Evolutionary conservation across 1,139 yeast genomes (phyloP).

Genomic region (Candida sanyaensis): DNA sequence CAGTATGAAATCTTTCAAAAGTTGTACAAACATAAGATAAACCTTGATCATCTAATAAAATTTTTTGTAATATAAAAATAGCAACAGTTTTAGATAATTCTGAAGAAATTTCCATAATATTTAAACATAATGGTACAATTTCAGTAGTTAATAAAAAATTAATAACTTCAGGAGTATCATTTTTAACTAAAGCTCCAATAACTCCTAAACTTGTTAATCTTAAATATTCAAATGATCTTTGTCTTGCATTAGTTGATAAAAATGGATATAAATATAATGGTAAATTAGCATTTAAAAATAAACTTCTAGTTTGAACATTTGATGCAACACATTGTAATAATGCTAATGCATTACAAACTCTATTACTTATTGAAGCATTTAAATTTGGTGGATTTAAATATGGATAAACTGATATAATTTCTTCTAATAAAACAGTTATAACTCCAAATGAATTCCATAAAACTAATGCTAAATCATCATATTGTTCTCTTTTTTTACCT

Average conservation of each 20-base stretch:
- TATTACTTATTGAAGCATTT: slow-evolving; percentile 83
- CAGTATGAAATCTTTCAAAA: slow-evolving; percentile 92
- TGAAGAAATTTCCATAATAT: slow-evolving; percentile 94
- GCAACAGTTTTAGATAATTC: slow-evolving; percentile 96
- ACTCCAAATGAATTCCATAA: slow-evolving; percentile 97
- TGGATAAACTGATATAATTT: slow-evolving; percentile 88
- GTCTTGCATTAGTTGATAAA: slow-evolving; percentile 86
- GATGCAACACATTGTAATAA: slow-evolving; percentile 95
- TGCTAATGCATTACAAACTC: slow-evolving; percentile 96
- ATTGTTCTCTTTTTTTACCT: slow-evolving; percentile 92
- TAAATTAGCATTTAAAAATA: slow-evolving; percentile 85
- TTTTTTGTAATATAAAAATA: slow-evolving; percentile 90
- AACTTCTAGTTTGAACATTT: slow-evolving; percentile 83
- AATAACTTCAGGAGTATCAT: slow-evolving; percentile 94
- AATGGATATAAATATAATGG: slow-evolving; percentile 94
- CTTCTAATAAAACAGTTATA: slow-evolving; percentile 88
- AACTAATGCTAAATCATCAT: slow-evolving; percentile 89
- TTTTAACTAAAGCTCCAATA: slow-evolving; percentile 94
- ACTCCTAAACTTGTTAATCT: slow-evolving; percentile 93
- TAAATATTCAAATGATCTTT: slow-evolving; percentile 89
- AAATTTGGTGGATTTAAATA: slow-evolving; percentile 83
- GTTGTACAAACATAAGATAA: slow-evolving; percentile 92
- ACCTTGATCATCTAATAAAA: slow-evolving; percentile 88
- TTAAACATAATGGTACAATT: slow-evolving; percentile 89
- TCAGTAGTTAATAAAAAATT: slow-evolving; percentile 89